phyloP scores from a whole-genome alignment of 306 rosid species.

The Arachis stenosperma region DNA sequence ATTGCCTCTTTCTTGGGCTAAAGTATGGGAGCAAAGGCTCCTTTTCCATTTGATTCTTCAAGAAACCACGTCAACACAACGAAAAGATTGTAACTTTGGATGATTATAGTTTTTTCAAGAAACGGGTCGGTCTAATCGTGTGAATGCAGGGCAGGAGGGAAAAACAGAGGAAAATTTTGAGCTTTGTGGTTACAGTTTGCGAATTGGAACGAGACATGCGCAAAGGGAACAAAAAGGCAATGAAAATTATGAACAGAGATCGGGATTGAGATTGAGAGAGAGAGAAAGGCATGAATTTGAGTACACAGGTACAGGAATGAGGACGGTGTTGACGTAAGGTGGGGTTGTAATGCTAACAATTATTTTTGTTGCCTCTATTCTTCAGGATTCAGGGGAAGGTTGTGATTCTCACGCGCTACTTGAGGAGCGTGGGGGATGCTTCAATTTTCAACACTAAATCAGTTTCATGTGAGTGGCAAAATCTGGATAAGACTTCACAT shows the following conservation, averaged over 20 bases:
- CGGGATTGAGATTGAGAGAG: background rate
- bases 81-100: slow-evolving; percentile 29
- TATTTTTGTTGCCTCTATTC: background rate
- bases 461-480: background rate
- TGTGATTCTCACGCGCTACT: background rate
- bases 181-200: background rate
- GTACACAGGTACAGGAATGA: background rate
- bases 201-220: background rate
- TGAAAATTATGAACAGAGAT: background rate
- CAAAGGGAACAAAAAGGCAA: background rate
- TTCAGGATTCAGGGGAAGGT: background rate
- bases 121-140: slow-evolving; percentile 15
- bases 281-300: background rate
- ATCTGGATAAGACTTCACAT: background rate
- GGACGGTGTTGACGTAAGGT: background rate
- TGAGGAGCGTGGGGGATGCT: background rate
- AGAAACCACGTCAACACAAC: background rate
- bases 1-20: slow-evolving; percentile 56
- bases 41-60: slow-evolving; percentile 61
- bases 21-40: slow-evolving; percentile 77
- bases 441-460: background rate
- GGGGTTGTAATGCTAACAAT: background rate
- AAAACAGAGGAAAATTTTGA: background rate
- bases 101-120: background rate
- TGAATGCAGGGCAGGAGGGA: background rate